A percentile compares a stretch with the other conserved stretches of the same genome.
Evolutionary conservation across 805 yeast species (phyloP).

Genomic region (Priceomyces melissophilus): DNA sequence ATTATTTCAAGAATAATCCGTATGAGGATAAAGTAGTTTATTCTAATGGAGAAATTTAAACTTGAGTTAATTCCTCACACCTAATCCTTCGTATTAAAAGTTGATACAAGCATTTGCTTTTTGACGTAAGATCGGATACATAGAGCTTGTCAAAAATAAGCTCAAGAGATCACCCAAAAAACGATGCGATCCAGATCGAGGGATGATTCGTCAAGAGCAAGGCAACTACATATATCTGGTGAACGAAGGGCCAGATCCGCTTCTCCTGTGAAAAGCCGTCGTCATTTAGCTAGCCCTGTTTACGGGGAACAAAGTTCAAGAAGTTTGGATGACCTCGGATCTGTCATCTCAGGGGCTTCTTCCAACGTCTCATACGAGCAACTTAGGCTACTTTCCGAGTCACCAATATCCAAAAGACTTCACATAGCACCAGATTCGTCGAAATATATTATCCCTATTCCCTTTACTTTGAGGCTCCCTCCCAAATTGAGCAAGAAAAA

Average conservation of each 20-base stretch:
- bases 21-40: too few species aligned
- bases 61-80: too few species aligned
- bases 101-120: too few species aligned
- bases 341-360: conserved; percentile 19
- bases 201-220: too few species aligned
- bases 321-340: conserved; percentile 22
- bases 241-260: conserved; percentile 30
- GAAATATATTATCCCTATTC: conserved; percentile 39
- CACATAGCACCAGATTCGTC: conserved; percentile 27
- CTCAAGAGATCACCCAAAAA: too few species aligned
- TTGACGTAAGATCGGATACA: too few species aligned
- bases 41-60: too few species aligned
- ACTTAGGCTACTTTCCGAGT: conserved; percentile 25
- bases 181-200: too few species aligned
- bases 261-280: conserved; percentile 33
- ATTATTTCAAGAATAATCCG: neutral
- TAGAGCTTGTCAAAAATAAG: too few species aligned
- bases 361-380: conserved; percentile 18
- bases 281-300: conserved; percentile 18
- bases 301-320: conserved; percentile 17
- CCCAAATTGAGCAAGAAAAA: conserved; percentile 35
- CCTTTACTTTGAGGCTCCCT: conserved; percentile 39
- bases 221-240: neutral
- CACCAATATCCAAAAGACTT: conserved; percentile 34
- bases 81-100: too few species aligned